Conservation (phyloP, 2,329 filamentous ascomycete species). For the Cordyceps javanica region DNA sequence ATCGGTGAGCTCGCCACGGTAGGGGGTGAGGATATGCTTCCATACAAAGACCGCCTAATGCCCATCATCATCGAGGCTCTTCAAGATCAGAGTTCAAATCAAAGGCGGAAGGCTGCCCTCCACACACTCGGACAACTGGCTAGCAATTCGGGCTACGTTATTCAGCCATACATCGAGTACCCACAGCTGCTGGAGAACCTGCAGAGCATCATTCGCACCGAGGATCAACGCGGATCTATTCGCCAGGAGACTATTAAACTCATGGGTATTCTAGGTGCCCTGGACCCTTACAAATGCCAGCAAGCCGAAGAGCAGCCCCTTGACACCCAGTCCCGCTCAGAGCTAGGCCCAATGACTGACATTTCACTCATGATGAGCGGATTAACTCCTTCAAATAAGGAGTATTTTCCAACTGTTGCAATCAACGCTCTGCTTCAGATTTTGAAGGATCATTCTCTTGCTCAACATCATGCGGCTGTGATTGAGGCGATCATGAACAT, state of each 20-base stretch:
- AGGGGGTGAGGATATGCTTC: conserved; percentile 87
- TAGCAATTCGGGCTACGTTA: conserved; percentile 96
- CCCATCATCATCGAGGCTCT: conserved; percentile 88
- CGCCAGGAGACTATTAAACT: conserved; percentile 94
- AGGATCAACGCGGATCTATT: conserved; percentile 74
- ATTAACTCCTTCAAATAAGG: conserved; percentile 90
- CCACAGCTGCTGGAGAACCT: conserved; percentile 88
- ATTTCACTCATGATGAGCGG: conserved; percentile 98
- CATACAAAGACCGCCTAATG: conserved; percentile 89
- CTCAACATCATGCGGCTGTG: conserved; percentile 85
- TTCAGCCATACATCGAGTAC: conserved; percentile 91
- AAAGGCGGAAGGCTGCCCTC: conserved; percentile 85
- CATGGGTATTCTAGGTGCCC: conserved; percentile 87
- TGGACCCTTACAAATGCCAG: conserved; percentile 95
- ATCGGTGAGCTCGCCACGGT: conserved; percentile 92
- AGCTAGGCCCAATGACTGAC: conserved; percentile 69
- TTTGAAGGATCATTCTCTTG: conserved; percentile 81
- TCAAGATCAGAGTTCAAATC: conserved; percentile 85
- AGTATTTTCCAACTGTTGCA: conserved; percentile 96
- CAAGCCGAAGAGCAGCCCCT: conserved; percentile 87
- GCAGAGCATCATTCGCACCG: conserved; percentile 89
- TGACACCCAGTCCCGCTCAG: conserved; percentile 64
- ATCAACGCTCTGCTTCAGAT: conserved; percentile 94
- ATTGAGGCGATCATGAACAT: conserved; percentile 99
- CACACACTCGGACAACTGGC: conserved; percentile 87